A percentile compares a stretch with the other conserved stretches of the same genome.
These are phyloP conservation scores for Nitzschia inconspicua DNA, from an alignment of 108 stramenopile genomes.

Conservation along the genomic window DNA sequence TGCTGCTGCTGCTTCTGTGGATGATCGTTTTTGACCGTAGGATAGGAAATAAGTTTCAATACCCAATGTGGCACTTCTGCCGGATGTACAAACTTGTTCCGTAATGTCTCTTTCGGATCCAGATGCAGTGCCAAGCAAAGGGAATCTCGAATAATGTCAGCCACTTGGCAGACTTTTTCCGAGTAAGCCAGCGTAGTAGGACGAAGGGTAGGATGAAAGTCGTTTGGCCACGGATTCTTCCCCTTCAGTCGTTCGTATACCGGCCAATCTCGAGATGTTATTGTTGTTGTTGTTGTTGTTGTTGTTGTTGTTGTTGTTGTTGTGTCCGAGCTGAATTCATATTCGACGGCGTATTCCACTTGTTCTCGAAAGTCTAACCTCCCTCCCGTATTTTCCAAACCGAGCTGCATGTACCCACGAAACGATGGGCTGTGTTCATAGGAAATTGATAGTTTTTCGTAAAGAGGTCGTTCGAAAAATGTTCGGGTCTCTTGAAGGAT, in stretches of 20 bases:
- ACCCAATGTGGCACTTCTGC: slow-evolving; percentile 57
- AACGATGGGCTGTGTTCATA: slow-evolving; percentile 47
- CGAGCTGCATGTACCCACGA: slow-evolving; percentile 71
- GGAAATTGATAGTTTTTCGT: slow-evolving; percentile 51
- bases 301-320: background rate
- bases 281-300: background rate
- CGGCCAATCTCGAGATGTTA: background rate
- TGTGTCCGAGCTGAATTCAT: slow-evolving; percentile 1
- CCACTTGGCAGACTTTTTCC: slow-evolving; percentile 32
- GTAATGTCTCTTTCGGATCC: slow-evolving; percentile 23
- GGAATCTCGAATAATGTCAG: slow-evolving; percentile 47
- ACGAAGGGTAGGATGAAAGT: slow-evolving; percentile 38
- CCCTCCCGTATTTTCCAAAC: slow-evolving; percentile 71
- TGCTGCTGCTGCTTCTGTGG: background rate
- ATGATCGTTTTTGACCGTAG: slow-evolving; percentile 16
- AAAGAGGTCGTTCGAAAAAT: slow-evolving; percentile 52
- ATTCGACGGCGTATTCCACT: slow-evolving; percentile 66
- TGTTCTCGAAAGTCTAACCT: slow-evolving; percentile 64
- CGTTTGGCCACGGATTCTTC: slow-evolving; percentile 58
- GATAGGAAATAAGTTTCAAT: slow-evolving; percentile 62
- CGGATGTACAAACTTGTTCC: slow-evolving; percentile 1
- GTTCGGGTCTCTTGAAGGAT: slow-evolving; percentile 37
- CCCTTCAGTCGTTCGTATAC: slow-evolving; percentile 47
- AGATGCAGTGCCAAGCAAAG: slow-evolving; percentile 52
- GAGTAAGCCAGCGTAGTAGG: slow-evolving; percentile 37